Conservation (phyloP, 768 basidiomycete species). For the Kwoniella dejecticola region DNA sequence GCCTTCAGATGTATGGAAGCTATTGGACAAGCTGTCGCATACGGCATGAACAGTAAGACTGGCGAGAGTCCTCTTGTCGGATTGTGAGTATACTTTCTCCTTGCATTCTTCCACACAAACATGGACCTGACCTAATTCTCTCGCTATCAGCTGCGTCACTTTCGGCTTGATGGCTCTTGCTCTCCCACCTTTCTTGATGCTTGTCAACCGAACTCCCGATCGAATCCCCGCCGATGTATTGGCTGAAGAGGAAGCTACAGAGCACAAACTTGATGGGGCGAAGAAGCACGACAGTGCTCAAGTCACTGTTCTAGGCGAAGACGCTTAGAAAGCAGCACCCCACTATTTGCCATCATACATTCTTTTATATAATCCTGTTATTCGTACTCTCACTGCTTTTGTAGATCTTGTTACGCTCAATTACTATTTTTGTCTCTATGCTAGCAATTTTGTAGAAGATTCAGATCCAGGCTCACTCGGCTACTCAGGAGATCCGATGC, state of each 20-base stretch:
- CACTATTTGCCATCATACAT: no score
- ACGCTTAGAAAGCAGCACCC: background rate
- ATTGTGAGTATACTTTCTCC: constrained; percentile 6
- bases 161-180: constrained; percentile 20
- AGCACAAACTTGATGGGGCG: background rate
- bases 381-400: no score
- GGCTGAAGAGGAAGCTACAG: constrained; percentile 11
- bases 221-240: constrained; percentile 25
- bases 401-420: no score
- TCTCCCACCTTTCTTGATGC: constrained; percentile 12
- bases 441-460: no score
- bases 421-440: no score
- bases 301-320: background rate
- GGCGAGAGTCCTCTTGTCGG: constrained; percentile 17
- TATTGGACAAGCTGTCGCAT: constrained; percentile 35
- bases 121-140: background rate
- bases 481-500: no score
- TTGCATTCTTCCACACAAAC: background rate
- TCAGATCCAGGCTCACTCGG: no score
- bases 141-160: constrained; percentile 15
- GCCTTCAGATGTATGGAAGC: constrained; percentile 44
- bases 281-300: constrained; percentile 12
- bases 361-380: no score
- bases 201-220: constrained; percentile 25
- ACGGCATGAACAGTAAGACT: constrained; percentile 25